Percentiles rank a stretch among this genome's conserved stretches.
Conservation (phyloP, 176 grass and related monocot species). For the Carex myosuroides region DNA sequence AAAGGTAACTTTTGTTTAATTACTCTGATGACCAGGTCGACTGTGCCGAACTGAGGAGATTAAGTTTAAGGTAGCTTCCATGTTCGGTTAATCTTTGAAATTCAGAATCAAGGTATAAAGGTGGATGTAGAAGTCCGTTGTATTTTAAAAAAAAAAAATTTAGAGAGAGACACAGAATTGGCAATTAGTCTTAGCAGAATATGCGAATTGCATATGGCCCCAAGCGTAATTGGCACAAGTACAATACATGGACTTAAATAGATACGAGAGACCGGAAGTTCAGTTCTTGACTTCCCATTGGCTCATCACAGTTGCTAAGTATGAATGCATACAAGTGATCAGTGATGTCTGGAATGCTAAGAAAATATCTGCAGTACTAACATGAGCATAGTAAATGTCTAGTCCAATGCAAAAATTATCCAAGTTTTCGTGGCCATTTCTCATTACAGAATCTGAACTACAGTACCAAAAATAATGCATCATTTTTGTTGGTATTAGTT, state of each 20-base stretch:
- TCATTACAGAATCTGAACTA: background rate
- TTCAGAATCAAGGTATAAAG: background rate
- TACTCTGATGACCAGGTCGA: background rate
- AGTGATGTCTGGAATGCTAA: background rate
- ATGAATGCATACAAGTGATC: background rate
- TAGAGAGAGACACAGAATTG: background rate
- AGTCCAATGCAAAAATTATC: background rate
- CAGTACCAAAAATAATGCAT: background rate
- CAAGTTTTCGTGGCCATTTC: background rate
- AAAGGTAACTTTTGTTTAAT: conserved; percentile 38
- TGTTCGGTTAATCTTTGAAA: background rate
- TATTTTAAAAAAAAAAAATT: too few species aligned
- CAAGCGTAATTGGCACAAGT: background rate
- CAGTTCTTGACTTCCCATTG: background rate
- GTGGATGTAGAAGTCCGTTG: too few species aligned
- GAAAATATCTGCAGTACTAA: background rate
- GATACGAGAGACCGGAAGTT: background rate
- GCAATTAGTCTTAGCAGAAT: background rate
- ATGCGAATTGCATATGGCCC: background rate
- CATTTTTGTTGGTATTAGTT: background rate
- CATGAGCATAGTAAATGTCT: background rate
- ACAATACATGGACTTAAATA: background rate
- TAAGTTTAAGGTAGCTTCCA: background rate
- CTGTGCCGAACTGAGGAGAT: background rate
- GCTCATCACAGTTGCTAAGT: background rate